These are phyloP conservation scores for Yamadazyma triangularis DNA, from an alignment of 1,139 yeast species.

Conservation along the genomic window DNA sequence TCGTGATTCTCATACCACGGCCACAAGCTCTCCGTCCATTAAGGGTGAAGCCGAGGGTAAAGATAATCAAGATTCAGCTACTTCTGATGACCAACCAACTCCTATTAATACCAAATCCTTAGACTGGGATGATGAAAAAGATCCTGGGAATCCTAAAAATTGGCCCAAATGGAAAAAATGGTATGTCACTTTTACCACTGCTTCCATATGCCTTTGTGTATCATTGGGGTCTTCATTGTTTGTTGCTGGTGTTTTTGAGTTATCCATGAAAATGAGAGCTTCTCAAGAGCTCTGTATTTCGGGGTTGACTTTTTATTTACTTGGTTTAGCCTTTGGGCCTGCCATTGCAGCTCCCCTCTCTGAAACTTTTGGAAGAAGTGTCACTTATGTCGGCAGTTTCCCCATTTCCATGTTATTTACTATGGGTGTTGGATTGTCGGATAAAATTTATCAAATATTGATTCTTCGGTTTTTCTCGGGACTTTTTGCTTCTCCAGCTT, in stretches of 20 bases:
- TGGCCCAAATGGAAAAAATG: slow-evolving; percentile 64
- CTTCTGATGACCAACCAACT: background rate
- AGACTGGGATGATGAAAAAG: slow-evolving; percentile 61
- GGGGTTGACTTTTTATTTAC: slow-evolving; percentile 65
- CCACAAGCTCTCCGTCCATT: slow-evolving; percentile 5
- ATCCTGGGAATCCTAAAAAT: slow-evolving; percentile 59
- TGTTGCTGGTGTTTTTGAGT: slow-evolving; percentile 57
- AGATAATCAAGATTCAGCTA: no score
- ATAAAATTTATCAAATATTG: slow-evolving; percentile 53
- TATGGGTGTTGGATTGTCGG: slow-evolving; percentile 69
- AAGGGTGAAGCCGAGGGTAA: background rate
- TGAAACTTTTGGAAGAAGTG: slow-evolving; percentile 68
- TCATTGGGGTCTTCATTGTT: slow-evolving; percentile 69
- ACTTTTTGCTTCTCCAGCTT: slow-evolving; percentile 74
- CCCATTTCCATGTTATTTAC: slow-evolving; percentile 71
- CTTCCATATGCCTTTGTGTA: slow-evolving; percentile 59
- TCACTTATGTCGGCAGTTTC: slow-evolving; percentile 54
- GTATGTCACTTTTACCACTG: slow-evolving; percentile 59
- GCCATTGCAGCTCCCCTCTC: slow-evolving; percentile 74
- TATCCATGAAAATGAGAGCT: slow-evolving; percentile 41
- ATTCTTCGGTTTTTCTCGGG: slow-evolving; percentile 80
- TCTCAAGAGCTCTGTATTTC: slow-evolving; percentile 57
- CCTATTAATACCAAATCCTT: slow-evolving; percentile 24
- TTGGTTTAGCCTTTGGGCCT: slow-evolving; percentile 73
- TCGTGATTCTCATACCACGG: background rate